These are phyloP conservation scores for Cytauxzoon felis DNA, from an alignment of 169 alveolate genomes.

Conservation along the genomic window DNA sequence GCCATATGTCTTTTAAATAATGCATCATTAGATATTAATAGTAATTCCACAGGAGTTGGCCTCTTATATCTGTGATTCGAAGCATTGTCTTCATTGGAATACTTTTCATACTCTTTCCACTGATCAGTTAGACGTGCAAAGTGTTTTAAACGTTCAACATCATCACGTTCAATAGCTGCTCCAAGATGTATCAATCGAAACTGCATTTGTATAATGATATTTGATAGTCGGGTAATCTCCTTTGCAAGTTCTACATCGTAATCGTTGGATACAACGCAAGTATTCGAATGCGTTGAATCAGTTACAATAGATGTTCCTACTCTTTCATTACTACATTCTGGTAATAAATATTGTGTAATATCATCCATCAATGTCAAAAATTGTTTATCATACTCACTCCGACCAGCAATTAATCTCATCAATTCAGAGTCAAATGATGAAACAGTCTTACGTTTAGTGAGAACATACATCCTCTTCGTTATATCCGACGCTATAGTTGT, in stretches of 20 bases:
- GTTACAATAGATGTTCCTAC: too few species aligned
- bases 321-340: too few species aligned
- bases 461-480: constrained; percentile 6
- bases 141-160: constrained; percentile 3
- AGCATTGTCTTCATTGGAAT: neutral
- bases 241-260: neutral
- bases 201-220: constrained; percentile 19
- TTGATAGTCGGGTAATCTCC: constrained; percentile 5
- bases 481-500: neutral
- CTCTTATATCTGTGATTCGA: neutral
- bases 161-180: constrained; percentile 17
- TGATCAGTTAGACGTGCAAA: constrained; percentile 4
- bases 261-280: neutral
- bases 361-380: constrained; percentile 26
- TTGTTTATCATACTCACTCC: constrained; percentile 4
- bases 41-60: constrained; percentile 40
- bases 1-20: constrained; percentile 26
- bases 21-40: constrained; percentile 16
- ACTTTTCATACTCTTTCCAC: constrained; percentile 5
- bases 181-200: constrained; percentile 8
- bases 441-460: constrained; percentile 11
- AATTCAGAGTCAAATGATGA: constrained; percentile 29
- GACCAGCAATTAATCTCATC: constrained; percentile 21
- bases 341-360: too few species aligned
- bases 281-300: too few species aligned